Base-by-base conservation (phyloP, 1,139 yeast species). In the Williopsis jadinii region DNA sequence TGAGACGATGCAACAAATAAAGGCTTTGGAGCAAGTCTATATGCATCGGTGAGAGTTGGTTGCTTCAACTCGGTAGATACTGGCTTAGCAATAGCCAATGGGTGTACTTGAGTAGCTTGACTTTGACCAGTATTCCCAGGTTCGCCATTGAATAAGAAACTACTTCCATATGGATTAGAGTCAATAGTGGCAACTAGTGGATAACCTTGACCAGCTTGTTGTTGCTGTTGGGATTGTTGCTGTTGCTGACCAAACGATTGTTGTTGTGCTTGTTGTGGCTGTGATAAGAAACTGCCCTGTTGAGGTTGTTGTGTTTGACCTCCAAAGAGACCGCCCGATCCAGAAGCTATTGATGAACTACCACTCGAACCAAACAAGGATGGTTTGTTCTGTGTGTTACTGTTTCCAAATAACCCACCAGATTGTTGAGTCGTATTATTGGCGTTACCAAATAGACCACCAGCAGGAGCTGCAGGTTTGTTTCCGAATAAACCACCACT, bases 151-250 rank as follows among this genome's bases (percentile, higher is more conserved):
- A 77, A 82, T 40, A 80, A 65, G 5, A 86, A 86, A 56, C 80
- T 81, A 48, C 70, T 70, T 3, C 92, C 90, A 58, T 81, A 84
- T 34, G 94, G 92, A 57, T 84, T 84, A 47, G 73, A 80, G 34
- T 73, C 70, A 42, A 70, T 68, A 30, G 78, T 66, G 32, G 74
- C 76, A 34, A 67, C 56, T 31, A 61, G 50, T 58, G 56, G 66
- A 53, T 45, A 67, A 37, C 42, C 52, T 41, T 44, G 52, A 51
- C 36, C 43, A 35, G 30, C 39, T 34, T 43, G 48, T 37, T 44
- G 46, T 32, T 43, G 42, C 32, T 41, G 37, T 31, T 37, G 37
- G 26, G 34, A 40, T 24, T 34, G 41, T 28, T 37, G 41, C 19
- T 35, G 41, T 30, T 37, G 49, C 27, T 40, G 46, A 24, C 56